A percentile compares a stretch with the other conserved stretches of the same genome.
phyloP scores from a whole-genome alignment of 257 asterid species.

The Oldenlandia corymbosa region DNA sequence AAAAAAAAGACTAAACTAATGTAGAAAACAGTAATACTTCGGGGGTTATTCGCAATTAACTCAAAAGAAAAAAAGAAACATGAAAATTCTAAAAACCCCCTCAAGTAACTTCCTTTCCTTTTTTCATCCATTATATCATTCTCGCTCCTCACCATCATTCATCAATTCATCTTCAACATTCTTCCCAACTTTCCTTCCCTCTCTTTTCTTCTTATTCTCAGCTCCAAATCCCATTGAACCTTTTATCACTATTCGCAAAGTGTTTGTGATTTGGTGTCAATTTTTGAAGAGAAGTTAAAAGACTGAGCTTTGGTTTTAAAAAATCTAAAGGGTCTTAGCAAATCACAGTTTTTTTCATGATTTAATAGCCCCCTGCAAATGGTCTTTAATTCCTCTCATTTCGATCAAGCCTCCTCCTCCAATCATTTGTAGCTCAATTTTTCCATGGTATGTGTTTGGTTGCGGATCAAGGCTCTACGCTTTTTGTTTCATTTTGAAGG shows the following conservation, averaged over 20 bases:
- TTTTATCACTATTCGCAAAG: not conserved
- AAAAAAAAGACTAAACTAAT: too few relatives aligned
- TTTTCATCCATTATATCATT: constrained; percentile 7
- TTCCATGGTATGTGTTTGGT: constrained; percentile 33
- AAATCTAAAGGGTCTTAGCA: constrained; percentile 5
- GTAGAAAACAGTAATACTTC: too few relatives aligned
- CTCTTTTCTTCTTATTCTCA: constrained; percentile 20
- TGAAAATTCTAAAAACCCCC: constrained; percentile 6
- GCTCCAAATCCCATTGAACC: constrained; percentile 3
- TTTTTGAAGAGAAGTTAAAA: constrained; percentile 2
- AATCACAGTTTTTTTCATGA: not conserved
- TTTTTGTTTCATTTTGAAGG: not conserved
- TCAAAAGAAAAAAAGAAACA: too few relatives aligned
- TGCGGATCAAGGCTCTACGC: not conserved
- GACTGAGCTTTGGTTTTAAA: constrained; percentile 13
- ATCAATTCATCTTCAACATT: not conserved
- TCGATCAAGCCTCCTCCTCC: constrained; percentile 55
- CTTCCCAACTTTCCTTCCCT: constrained; percentile 10
- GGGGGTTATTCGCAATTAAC: too few relatives aligned
- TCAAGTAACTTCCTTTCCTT: constrained; percentile 13
- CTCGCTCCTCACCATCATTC: constrained; percentile 14
- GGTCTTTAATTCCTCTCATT: constrained; percentile 18
- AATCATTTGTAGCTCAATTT: constrained; percentile 35
- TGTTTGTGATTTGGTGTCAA: constrained; percentile 8
- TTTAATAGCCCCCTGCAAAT: not conserved